Evolutionary conservation across 139 green algal species (phyloP).

Genomic region (Coelastrella sp.): DNA sequence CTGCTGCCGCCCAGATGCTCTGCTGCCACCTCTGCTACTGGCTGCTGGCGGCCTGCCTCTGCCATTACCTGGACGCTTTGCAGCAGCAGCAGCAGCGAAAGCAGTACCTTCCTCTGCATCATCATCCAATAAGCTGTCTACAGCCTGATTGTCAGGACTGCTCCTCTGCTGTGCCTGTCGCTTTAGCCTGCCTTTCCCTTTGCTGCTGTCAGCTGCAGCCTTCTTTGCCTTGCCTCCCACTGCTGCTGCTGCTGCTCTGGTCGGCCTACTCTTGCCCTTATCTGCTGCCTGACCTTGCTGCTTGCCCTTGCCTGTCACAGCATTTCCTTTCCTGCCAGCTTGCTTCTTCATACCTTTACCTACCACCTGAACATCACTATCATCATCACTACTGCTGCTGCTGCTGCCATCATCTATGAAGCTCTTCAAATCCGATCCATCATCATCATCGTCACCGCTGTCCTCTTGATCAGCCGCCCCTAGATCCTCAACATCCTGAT

Average conservation of each 20-base stretch:
- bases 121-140: background rate
- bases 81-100: background rate
- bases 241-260: slow-evolving; percentile 10
- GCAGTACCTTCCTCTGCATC: background rate
- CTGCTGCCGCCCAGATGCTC: background rate
- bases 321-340: background rate
- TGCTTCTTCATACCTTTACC: background rate
- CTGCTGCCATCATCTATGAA: background rate
- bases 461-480: background rate
- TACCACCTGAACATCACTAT: background rate
- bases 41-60: slow-evolving; percentile 19
- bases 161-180: background rate
- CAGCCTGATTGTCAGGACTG: background rate
- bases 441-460: background rate
- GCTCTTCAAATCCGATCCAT: background rate
- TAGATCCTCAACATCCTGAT: background rate
- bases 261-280: background rate
- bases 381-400: background rate
- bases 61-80: background rate
- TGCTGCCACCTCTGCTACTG: background rate
- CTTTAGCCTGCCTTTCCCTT: background rate
- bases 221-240: background rate
- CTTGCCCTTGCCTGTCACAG: background rate
- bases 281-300: background rate
- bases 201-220: background rate